Percentiles rank a stretch among this genome's conserved stretches.
Conservation (phyloP, 2,329 filamentous ascomycete genomes). For the Pyricularia sp. region DNA sequence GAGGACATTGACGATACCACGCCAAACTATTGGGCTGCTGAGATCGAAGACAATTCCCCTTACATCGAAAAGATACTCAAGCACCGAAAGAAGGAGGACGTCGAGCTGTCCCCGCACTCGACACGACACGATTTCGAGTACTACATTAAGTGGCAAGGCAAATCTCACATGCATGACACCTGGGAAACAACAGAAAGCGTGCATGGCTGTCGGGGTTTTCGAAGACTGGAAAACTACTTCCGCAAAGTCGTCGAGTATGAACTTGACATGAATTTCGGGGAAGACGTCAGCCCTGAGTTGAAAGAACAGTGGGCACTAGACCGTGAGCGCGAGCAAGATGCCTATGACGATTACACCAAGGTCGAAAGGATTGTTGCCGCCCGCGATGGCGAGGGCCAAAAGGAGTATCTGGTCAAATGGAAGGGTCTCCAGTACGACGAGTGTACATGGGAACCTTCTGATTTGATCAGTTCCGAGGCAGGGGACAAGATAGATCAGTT, state of each 20-base stretch:
- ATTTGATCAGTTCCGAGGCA: slow-evolving; percentile 60
- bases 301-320: slow-evolving; percentile 94
- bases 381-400: slow-evolving; percentile 68
- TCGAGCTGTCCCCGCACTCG: slow-evolving; percentile 47
- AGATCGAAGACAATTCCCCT: slow-evolving; percentile 67
- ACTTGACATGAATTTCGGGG: slow-evolving; percentile 64
- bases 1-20: slow-evolving; percentile 59
- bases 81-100: slow-evolving; percentile 66
- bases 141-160: slow-evolving; percentile 93
- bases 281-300: slow-evolving; percentile 70
- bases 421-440: slow-evolving; percentile 88
- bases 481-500: slow-evolving; percentile 89
- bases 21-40: slow-evolving; percentile 60
- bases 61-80: slow-evolving; percentile 89
- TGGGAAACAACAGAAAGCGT: slow-evolving; percentile 80
- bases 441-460: slow-evolving; percentile 84
- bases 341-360: slow-evolving; percentile 79
- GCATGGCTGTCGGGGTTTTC: slow-evolving; percentile 69
- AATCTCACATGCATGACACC: slow-evolving; percentile 89
- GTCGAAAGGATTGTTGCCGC: slow-evolving; percentile 88
- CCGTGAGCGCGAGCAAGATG: slow-evolving; percentile 81
- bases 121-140: slow-evolving; percentile 75
- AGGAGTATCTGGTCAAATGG: slow-evolving; percentile 95
- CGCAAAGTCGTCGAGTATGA: slow-evolving; percentile 74
- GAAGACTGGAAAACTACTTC: slow-evolving; percentile 92